Evolutionary conservation across 208 protist genomes (phyloP).

Genomic region (Leishmania gerbilli): DNA sequence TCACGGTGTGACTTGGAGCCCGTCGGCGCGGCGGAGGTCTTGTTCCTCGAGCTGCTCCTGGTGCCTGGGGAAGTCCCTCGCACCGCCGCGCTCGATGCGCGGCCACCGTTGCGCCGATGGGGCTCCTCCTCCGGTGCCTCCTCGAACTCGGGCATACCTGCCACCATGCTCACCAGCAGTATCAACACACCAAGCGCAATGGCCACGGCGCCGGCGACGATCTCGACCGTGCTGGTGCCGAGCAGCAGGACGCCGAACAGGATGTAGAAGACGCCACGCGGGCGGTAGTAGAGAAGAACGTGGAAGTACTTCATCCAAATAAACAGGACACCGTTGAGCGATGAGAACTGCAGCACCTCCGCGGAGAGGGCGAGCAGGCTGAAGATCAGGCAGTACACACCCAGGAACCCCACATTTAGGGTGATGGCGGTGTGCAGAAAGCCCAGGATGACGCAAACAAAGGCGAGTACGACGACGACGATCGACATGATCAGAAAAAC

Average conservation of each 20-base stretch:
- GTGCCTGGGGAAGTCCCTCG: not conserved
- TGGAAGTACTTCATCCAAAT: conserved; percentile 75
- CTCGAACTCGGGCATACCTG: conserved; percentile 56
- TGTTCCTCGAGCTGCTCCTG: conserved; percentile 1
- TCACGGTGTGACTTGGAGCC: conserved; percentile 12
- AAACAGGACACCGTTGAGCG: conserved; percentile 53
- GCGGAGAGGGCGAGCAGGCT: conserved; percentile 62
- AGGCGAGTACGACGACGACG: conserved; percentile 34
- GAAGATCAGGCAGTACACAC: conserved; percentile 74
- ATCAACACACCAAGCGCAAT: conserved; percentile 63
- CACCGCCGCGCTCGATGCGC: conserved; percentile 1
- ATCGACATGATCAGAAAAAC: conserved; percentile 52
- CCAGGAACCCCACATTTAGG: conserved; percentile 30
- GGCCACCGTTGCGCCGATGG: conserved; percentile 26
- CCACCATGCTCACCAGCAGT: conserved; percentile 51
- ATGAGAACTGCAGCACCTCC: conserved; percentile 69
- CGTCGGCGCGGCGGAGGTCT: conserved; percentile 2
- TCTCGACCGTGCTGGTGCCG: conserved; percentile 32
- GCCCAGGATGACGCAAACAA: conserved; percentile 44
- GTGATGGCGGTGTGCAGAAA: conserved; percentile 37
- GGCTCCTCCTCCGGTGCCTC: conserved; percentile 52
- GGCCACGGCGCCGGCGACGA: conserved; percentile 44
- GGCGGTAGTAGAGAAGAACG: conserved; percentile 69
- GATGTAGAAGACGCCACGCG: conserved; percentile 73
- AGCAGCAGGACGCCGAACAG: conserved; percentile 74